phyloP scores from a whole-genome alignment of 2,329 filamentous ascomycete genomes.

The Paecilomyces sp. region DNA sequence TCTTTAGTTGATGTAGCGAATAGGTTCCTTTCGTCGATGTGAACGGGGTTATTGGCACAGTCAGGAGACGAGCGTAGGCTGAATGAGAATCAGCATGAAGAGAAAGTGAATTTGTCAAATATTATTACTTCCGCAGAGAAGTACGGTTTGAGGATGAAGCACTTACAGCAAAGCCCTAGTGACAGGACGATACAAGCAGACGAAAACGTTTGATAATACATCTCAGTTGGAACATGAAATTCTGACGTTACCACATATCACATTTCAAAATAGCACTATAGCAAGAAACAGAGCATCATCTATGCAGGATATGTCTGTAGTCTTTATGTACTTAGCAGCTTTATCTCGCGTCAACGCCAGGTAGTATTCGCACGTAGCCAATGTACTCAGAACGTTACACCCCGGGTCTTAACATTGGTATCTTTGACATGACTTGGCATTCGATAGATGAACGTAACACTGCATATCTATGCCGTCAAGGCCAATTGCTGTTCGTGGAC shows the following conservation, averaged over 20 bases:
- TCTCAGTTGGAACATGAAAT: not conserved
- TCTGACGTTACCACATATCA: not conserved
- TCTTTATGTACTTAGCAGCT: not conserved
- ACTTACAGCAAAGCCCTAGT: not conserved
- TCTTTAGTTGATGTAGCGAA: constrained; percentile 6
- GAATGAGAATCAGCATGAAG: not conserved
- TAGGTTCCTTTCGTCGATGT: not conserved
- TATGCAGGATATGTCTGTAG: not conserved
- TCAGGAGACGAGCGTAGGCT: not conserved
- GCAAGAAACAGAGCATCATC: not conserved
- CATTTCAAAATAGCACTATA: not conserved
- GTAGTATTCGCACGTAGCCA: not conserved
- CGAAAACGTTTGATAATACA: not conserved
- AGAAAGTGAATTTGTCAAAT: not conserved
- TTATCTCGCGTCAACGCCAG: not conserved
- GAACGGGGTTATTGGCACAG: not conserved
- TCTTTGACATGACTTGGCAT: not conserved
- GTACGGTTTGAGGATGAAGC: not conserved
- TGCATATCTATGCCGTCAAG: not conserved
- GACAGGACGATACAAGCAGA: not conserved
- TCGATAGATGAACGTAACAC: not conserved
- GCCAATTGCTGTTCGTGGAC: not conserved
- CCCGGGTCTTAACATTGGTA: not conserved
- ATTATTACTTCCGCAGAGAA: not conserved
- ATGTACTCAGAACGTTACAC: not conserved